Base-by-base conservation (phyloP, 371 early-diverging fungal species). In the Entomophthora muscae region DNA sequence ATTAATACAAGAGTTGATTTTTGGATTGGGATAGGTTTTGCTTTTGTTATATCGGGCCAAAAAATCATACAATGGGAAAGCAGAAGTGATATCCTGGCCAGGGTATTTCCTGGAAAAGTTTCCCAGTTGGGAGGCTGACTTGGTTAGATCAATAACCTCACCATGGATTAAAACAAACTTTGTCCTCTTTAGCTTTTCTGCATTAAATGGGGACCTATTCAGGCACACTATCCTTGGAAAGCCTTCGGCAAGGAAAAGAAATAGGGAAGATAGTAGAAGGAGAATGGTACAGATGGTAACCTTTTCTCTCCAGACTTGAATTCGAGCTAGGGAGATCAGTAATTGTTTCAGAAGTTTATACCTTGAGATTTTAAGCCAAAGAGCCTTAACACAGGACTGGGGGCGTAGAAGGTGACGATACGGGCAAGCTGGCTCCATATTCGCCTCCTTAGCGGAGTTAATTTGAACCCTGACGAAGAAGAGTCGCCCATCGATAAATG, bases 231-330 rank as follows among this genome's bases (percentile, higher is more conserved):
- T 51, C 10, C 27, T 42, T 21, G 63, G 30, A 13, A 62, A 1
- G 21, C 33, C 26, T 52, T 62, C 63, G 13, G 52, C 28, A 17
- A 33, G 10, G 17, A 62, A 33, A 5, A 62, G 5, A n/a, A 62
- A 52, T 1, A 62, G 30, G 12, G 24, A 51, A 3, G 63, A 62
- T 1, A 33, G 28, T 1, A 62, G 10, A 22, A 52, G 7, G 32
- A 62, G 5, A 5, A 62, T 32, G 24, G 29, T 33, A n/a, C 27
- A 52, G 26, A 62, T 13, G 52, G 63, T 21, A n/a, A 53, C 52
- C 52, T 62, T 62, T 29, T 62, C 63, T 1, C 63, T 31, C 63
- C 33, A 51, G 2, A 52, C 63, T 52, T 51, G 52, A 21, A 52
- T 62, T 21, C n/a, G 30, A 52, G 10, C 52, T 51, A 55, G 28